Evolutionary conservation across 345 rosid genomes (phyloP), one percentile per base, ranked within the genome.

Genomic region (Arabis alpina): DNA sequence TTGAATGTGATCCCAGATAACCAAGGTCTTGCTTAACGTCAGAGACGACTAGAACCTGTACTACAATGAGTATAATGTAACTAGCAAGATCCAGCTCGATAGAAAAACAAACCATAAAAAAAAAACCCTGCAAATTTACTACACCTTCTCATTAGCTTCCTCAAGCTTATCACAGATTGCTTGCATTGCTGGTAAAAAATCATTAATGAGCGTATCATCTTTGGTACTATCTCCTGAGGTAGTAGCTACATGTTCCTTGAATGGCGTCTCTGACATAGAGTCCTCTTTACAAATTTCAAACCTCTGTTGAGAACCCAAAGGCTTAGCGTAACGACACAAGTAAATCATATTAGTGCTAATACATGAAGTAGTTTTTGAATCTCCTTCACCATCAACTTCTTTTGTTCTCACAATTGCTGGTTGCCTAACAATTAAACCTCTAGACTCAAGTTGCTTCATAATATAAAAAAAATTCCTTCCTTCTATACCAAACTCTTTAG

Each of bases 1-100:
- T 87, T 16, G 77, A 39, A 44, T 68, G 62, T 48, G 83, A 69
- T 77, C 95, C 88, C 36, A 57, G 65, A 70, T 94, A 91, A 64
- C 95, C 97, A 70, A 94, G 93, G 79, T 80, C 85, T 40, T 70
- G 83, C 80, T 94, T 94, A 57, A 94, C 73, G 83, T 94, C 98
- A 67, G 97, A 79, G 72, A 94, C 82, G 74, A 91, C 92, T 69
- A 91, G 92, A 73, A 87, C 93, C 98, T 91, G 75, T 76, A 84
- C 68, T 25, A 62, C 75, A 66, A 81, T 79, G 69, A 84, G 84
- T 66, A 77, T 39, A 6, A 34, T 34, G 54, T 52, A 16, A 52
- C 51, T 63, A 62, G 32, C n/a, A 61, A 6, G 30, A 30, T 54
- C 68, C 57, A 79, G 59, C 9, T 49, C 65, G 80, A 66, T 30